Percentiles rank a stretch among this genome's conserved stretches.
phyloP scores from a whole-genome alignment of 1,284 basidiomycete species.

The Cronartium ribicola region DNA sequence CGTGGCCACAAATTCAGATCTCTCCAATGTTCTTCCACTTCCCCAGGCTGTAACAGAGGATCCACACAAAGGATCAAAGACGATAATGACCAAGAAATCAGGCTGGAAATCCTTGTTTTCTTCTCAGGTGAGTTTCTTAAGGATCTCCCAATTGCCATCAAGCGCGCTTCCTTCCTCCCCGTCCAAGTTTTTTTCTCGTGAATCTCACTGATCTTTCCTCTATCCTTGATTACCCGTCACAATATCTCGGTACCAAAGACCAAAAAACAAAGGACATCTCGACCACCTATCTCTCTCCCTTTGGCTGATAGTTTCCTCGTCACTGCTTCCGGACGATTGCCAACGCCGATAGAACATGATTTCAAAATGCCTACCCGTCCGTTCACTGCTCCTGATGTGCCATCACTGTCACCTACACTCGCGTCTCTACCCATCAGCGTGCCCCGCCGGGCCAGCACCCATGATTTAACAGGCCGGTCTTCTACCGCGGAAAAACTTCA shows the following conservation, averaged over 20 bases:
- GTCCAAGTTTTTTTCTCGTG: neutral
- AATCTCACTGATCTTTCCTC: neutral
- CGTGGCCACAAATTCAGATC: too few relatives aligned
- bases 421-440: neutral
- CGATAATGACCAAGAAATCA: neutral
- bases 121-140: neutral
- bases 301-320: neutral
- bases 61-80: neutral
- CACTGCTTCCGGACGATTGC: constrained; percentile 1
- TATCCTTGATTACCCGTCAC: neutral
- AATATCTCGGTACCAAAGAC: neutral
- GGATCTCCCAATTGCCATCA: too few relatives aligned
- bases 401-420: neutral
- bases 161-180: neutral
- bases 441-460: neutral
- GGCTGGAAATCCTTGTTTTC: neutral
- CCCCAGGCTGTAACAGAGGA: too few relatives aligned
- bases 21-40: too few relatives aligned
- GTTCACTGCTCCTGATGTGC: neutral
- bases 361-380: too few relatives aligned
- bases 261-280: neutral
- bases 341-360: neutral
- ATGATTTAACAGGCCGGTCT: neutral
- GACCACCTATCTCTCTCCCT: neutral
- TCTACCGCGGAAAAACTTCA: neutral